Evolutionary conservation across 345 rosid species (phyloP).

Genomic region (Lepidium didymum): DNA sequence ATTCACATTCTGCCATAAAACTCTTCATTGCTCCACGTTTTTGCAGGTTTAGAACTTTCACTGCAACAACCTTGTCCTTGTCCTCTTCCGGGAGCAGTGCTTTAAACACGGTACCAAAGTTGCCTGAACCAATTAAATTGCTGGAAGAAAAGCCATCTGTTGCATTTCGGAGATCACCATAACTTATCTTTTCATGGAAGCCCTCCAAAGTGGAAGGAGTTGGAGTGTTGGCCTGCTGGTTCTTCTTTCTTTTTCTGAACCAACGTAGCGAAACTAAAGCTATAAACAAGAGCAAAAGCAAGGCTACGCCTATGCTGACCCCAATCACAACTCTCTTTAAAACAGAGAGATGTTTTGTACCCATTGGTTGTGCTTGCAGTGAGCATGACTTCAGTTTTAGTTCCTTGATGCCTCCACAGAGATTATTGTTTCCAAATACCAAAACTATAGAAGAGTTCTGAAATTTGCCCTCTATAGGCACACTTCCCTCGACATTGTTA

Average conservation of each 20-base stretch:
- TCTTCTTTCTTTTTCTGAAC: constrained; percentile 5
- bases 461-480: constrained; percentile 26
- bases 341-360: not conserved
- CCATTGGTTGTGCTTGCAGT: not conserved
- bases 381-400: constrained; percentile 15
- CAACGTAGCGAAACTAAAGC: not conserved
- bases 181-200: constrained; percentile 19
- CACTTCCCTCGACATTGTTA: constrained; percentile 17
- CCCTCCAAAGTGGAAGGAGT: not conserved
- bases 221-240: not conserved
- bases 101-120: constrained; percentile 31
- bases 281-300: not conserved
- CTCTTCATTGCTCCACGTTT: constrained; percentile 35
- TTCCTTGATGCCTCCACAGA: constrained; percentile 22
- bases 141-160: constrained; percentile 22
- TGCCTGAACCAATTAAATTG: constrained; percentile 27
- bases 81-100: not conserved
- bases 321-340: constrained; percentile 1
- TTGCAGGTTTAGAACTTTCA: constrained; percentile 32
- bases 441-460: constrained; percentile 2
- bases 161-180: constrained; percentile 18
- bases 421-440: constrained; percentile 12
- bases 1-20: constrained; percentile 38
- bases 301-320: not conserved
- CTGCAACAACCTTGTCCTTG: not conserved